Conservation (phyloP, 306 rosid species). For the Adenanthera pavonina region DNA sequence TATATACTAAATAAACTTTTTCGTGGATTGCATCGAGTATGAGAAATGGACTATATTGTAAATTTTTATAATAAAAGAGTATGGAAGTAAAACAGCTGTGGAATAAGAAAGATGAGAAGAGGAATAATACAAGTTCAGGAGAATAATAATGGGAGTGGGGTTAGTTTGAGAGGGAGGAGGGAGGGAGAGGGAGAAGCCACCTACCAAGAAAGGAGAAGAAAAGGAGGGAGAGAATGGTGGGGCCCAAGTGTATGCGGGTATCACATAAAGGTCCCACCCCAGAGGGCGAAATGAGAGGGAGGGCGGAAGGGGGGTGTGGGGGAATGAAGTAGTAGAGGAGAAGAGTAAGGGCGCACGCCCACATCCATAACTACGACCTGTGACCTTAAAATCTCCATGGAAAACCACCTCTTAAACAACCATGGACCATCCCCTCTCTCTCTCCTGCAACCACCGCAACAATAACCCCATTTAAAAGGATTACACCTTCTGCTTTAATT, state of each 20-base stretch:
- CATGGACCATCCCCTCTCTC: conserved; percentile 47
- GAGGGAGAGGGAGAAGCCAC: conserved; percentile 44
- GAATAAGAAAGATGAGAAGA: too few species aligned
- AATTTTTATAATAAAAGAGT: too few species aligned
- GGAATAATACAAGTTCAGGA: too few species aligned
- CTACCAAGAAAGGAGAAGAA: conserved; percentile 51
- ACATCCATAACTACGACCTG: conserved; percentile 80
- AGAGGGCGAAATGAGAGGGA: too few species aligned
- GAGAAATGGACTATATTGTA: too few species aligned
- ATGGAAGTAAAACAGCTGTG: too few species aligned
- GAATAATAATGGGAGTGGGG: neutral
- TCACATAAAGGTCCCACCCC: conserved; percentile 52
- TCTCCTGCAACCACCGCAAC: conserved; percentile 53
- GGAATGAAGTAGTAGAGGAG: too few species aligned
- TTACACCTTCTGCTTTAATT: neutral
- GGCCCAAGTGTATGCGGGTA: conserved; percentile 53
- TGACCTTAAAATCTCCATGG: conserved; percentile 80
- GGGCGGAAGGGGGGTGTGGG: too few species aligned
- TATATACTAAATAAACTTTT: too few species aligned
- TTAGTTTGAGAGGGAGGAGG: neutral
- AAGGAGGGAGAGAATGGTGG: conserved; percentile 40
- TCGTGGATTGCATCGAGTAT: too few species aligned
- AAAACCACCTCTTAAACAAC: conserved; percentile 74
- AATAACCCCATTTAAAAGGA: too few species aligned
- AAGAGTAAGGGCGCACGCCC: conserved; percentile 68